Evolutionary conservation across 805 yeast species (phyloP), one percentile per base, ranked within the genome.

Genomic region (Ogataea siamensis): DNA sequence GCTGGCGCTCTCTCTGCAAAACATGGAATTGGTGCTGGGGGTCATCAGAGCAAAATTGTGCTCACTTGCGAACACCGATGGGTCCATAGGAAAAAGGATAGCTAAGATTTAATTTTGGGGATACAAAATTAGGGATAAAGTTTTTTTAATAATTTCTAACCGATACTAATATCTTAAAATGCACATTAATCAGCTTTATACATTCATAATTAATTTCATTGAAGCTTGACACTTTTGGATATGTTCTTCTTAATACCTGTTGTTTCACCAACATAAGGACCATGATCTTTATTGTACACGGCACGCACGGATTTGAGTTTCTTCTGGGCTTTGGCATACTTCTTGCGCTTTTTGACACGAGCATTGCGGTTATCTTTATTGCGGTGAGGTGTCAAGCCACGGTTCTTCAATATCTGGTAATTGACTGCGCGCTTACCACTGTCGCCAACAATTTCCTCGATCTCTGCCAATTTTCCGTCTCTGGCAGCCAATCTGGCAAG

Each of bases 261-360:
- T 68, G 78, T 74, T 63, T 93, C 99, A 65, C 99, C 99, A 47
- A 74, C 82, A 62, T 93, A 93, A 2, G 95, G 81, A 47, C 87
- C 84, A 45, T 76, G 70, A 35, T 77, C 86, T 33, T 71, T 71
- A 51, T 81, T 74, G 71, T 83, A 88, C n/a, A 88, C 96, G 38
- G 86, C 87, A 63, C 96, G 83, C 48, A 86, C 83, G 37, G 95
- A 84, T 58, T 81, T 80, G 64, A 93, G 82, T 63, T 87, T 87
- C 87, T 87, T 91, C 70, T 87, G 80, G 19, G 99, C 99, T 61
- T 77, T 74, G 48, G 87, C 98, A 70, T 85, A 93, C 78, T 87
- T 87, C 80, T 81, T 86, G 74, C 99, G 84, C 94, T 91, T 93
- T 75, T 93, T 93, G 55, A 93, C 98, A 68, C 99, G 83, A 28